Evolutionary conservation across 108 stramenopile species (phyloP).

Genomic region (Conticribra weissflogii): DNA sequence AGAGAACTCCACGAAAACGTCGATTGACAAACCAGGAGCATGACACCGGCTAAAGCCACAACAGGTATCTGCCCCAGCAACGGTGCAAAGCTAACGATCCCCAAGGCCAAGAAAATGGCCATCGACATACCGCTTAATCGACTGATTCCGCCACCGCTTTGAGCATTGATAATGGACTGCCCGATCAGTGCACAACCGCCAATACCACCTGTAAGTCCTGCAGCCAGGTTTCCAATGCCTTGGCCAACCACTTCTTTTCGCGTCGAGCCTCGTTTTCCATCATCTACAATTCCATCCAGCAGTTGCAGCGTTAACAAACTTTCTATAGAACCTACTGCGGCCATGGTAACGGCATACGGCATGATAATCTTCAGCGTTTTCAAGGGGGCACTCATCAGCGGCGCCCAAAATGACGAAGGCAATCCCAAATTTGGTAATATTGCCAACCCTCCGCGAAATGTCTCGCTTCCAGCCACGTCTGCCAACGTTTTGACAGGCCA

Average conservation of each 20-base stretch:
- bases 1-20: slow-evolving; percentile 82
- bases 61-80: slow-evolving; percentile 72
- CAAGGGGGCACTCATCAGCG: slow-evolving; percentile 54
- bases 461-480: slow-evolving; percentile 35
- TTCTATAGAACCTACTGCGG: slow-evolving; percentile 77
- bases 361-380: slow-evolving; percentile 58
- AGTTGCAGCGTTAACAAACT: slow-evolving; percentile 78
- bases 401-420: slow-evolving; percentile 42
- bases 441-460: slow-evolving; percentile 73
- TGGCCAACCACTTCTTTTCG: slow-evolving; percentile 71
- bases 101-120: slow-evolving; percentile 68
- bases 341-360: slow-evolving; percentile 80
- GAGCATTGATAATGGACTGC: slow-evolving; percentile 80
- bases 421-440: slow-evolving; percentile 69
- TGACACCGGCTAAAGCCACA: slow-evolving; percentile 75
- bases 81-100: slow-evolving; percentile 74
- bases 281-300: slow-evolving; percentile 77
- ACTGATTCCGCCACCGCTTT: slow-evolving; percentile 71
- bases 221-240: slow-evolving; percentile 71
- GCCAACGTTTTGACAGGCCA: slow-evolving; percentile 69
- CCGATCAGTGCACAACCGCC: slow-evolving; percentile 88
- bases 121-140: slow-evolving; percentile 76
- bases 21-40: slow-evolving; percentile 79
- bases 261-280: slow-evolving; percentile 74
- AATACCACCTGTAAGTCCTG: slow-evolving; percentile 77